Conservation (phyloP, 2,329 filamentous ascomycete genomes). For the Fusarium dlaminii region DNA sequence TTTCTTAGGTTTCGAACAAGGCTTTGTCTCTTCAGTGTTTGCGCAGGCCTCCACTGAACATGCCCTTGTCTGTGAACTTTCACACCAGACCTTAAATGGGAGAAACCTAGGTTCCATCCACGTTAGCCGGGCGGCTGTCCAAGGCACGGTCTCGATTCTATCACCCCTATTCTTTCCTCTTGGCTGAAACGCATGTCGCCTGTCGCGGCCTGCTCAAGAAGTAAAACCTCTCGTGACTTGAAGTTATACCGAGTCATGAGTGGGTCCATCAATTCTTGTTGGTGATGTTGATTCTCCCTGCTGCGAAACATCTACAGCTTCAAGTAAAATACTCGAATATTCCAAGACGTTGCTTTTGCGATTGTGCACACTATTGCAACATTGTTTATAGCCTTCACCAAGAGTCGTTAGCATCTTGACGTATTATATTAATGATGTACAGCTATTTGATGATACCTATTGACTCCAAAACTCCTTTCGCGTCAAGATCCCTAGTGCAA, state of each 20-base stretch:
- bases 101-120: slow-evolving; percentile 12
- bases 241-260: not conserved
- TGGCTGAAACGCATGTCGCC: slow-evolving; percentile 26
- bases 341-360: not conserved
- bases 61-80: slow-evolving; percentile 5
- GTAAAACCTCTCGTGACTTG: not conserved
- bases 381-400: not conserved
- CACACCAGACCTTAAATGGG: slow-evolving; percentile 12
- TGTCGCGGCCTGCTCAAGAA: slow-evolving; percentile 5
- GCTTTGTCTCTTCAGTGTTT: slow-evolving; percentile 10
- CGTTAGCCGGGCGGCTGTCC: not conserved
- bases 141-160: slow-evolving; percentile 13
- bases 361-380: not conserved
- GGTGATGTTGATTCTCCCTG: not conserved
- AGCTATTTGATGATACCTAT: not conserved
- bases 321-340: slow-evolving; percentile 4
- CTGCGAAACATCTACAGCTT: slow-evolving; percentile 20
- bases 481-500: not conserved
- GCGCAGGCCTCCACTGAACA: slow-evolving; percentile 5
- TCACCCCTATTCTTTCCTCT: not conserved
- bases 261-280: slow-evolving; percentile 2
- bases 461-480: not conserved
- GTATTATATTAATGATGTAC: not conserved
- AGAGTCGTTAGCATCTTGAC: not conserved
- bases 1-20: slow-evolving; percentile 26